Evolutionary conservation across 2,329 filamentous ascomycete species (phyloP), one percentile per base, ranked within the genome.

Genomic region (Cladophialophora exuberans): DNA sequence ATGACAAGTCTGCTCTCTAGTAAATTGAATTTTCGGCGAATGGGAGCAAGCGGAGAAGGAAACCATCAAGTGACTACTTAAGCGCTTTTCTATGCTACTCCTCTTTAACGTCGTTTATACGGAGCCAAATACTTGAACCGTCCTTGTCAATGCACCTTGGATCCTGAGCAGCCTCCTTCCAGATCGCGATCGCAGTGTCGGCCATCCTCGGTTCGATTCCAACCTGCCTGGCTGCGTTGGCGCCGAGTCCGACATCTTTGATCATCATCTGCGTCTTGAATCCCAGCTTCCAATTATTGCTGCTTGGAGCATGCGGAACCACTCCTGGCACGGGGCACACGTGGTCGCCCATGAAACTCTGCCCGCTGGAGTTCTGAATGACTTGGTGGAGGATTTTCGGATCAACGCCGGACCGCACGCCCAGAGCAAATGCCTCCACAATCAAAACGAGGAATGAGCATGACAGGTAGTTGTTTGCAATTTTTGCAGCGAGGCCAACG

Each of bases 81-180:
- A n/a, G n/a, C n/a, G n/a, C n/a, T n/a, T n/a, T n/a, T n/a, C n/a
- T n/a, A n/a, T n/a, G n/a, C n/a, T n/a, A n/a, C n/a, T n/a, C n/a
- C n/a, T n/a, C n/a, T n/a, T n/a, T n/a, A n/a, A n/a, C n/a, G n/a
- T n/a, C n/a, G n/a, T n/a, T n/a, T n/a, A n/a, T n/a, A n/a, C n/a
- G n/a, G n/a, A n/a, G n/a, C n/a, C n/a, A n/a, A n/a, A n/a, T n/a
- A n/a, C n/a, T n/a, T n/a, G n/a, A n/a, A n/a, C n/a, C n/a, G n/a
- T n/a, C n/a, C n/a, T n/a, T n/a, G n/a, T n/a, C n/a, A n/a, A n/a
- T n/a, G n/a, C n/a, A n/a, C n/a, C n/a, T n/a, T n/a, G 45, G 45
- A 17, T 52, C 54, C 9, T 52, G 26, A 7, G 17, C 39, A 13
- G 48, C 43, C 25, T 35, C 25, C 25, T 56, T 52, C 25, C 20